Percentiles rank a stretch among this genome's conserved stretches.
Evolutionary conservation across 2,329 filamentous ascomycete species (phyloP).

Genomic region (Trichoderma atroviride): DNA sequence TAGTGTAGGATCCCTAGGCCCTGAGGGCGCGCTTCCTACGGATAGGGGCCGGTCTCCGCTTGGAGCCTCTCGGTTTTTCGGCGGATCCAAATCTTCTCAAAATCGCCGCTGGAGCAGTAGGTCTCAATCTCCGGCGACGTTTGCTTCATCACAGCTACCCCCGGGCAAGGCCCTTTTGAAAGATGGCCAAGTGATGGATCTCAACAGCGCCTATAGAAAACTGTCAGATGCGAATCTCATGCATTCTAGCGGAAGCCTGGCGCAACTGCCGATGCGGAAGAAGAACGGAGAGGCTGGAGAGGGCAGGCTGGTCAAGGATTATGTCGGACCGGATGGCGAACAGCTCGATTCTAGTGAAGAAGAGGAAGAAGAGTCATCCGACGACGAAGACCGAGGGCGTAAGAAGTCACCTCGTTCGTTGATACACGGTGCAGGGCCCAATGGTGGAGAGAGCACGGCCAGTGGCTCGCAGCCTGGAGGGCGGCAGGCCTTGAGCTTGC

Average conservation of each 20-base stretch:
- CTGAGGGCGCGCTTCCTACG: slow-evolving; percentile 48
- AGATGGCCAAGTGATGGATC: slow-evolving; percentile 65
- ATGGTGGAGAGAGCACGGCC: slow-evolving; percentile 40
- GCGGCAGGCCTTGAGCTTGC: slow-evolving; percentile 59
- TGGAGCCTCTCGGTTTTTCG: slow-evolving; percentile 38
- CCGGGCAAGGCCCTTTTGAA: slow-evolving; percentile 54
- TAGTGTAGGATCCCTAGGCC: slow-evolving; percentile 38
- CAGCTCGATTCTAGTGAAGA: slow-evolving; percentile 72
- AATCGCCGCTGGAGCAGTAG: slow-evolving; percentile 46
- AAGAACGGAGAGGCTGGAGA: slow-evolving; percentile 45
- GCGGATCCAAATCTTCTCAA: slow-evolving; percentile 57
- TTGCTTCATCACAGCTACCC: slow-evolving; percentile 34
- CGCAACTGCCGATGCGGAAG: slow-evolving; percentile 63
- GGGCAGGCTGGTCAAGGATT: slow-evolving; percentile 69
- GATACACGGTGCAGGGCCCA: slow-evolving; percentile 45
- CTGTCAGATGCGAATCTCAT: slow-evolving; percentile 72
- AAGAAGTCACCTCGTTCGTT: slow-evolving; percentile 55
- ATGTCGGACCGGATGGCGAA: slow-evolving; percentile 66
- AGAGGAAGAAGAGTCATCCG: slow-evolving; percentile 64
- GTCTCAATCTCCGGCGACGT: slow-evolving; percentile 44
- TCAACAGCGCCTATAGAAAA: slow-evolving; percentile 69
- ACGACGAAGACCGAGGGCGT: slow-evolving; percentile 68
- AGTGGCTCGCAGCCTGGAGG: slow-evolving; percentile 40
- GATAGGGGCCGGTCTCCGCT: slow-evolving; percentile 49
- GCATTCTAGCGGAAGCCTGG: slow-evolving; percentile 64